Percentiles rank a stretch among this genome's conserved stretches.
phyloP scores from a whole-genome alignment of 2,329 filamentous ascomycete genomes.

The Orbilia brochopaga region DNA sequence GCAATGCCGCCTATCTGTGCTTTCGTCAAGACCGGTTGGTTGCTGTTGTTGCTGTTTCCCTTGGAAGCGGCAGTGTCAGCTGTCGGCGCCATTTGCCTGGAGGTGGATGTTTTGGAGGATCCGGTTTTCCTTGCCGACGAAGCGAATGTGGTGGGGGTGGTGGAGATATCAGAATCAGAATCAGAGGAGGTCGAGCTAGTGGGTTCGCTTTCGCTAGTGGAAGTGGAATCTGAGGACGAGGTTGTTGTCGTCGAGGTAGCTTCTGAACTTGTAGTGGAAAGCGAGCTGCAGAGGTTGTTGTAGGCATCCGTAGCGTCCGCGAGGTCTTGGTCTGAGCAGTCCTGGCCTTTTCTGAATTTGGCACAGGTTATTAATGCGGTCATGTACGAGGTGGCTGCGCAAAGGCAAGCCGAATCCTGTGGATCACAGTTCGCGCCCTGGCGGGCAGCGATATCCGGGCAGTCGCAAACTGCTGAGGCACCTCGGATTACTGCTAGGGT shows the following conservation, averaged over 20 bases:
- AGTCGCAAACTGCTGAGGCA: slow-evolving; percentile 36
- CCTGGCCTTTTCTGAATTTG: slow-evolving; percentile 25
- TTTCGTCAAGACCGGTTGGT: slow-evolving; percentile 18
- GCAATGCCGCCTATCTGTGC: slow-evolving; percentile 41
- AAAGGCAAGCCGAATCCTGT: slow-evolving; percentile 29
- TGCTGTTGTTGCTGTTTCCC: background rate
- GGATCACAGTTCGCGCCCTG: slow-evolving; percentile 17
- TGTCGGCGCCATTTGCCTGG: slow-evolving; percentile 7
- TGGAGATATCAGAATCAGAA: background rate
- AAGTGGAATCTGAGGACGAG: slow-evolving; percentile 6
- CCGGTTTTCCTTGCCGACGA: background rate
- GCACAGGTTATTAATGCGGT: slow-evolving; percentile 26
- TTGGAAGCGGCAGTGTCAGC: slow-evolving; percentile 26
- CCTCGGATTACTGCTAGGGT: slow-evolving; percentile 17
- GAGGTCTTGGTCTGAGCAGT: slow-evolving; percentile 37
- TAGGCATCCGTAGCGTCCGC: slow-evolving; percentile 16
- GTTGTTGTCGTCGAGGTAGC: slow-evolving; percentile 23
- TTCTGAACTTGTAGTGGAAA: slow-evolving; percentile 8
- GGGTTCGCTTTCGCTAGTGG: background rate
- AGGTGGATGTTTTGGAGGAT: background rate
- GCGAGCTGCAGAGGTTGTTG: background rate
- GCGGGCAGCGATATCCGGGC: slow-evolving; percentile 26
- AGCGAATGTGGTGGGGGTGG: background rate
- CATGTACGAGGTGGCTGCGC: slow-evolving; percentile 16
- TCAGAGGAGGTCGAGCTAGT: no score